phyloP scores from a whole-genome alignment of 2,329 filamentous ascomycete genomes.

The Exophiala sideris region DNA sequence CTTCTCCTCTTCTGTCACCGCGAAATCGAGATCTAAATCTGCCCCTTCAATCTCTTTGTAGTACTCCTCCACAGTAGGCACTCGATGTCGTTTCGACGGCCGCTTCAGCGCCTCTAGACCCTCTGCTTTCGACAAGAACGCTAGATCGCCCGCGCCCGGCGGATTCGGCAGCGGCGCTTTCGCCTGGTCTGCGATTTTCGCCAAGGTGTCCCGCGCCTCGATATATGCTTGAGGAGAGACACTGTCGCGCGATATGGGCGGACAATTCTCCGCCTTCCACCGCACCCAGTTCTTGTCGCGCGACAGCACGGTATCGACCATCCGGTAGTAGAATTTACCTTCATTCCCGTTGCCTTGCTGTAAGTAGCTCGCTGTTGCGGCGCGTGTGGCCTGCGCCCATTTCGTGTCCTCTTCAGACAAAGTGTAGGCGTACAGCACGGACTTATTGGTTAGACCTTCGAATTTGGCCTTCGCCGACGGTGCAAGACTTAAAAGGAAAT shows the following conservation, averaged over 20 bases:
- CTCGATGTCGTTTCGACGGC: conserved; percentile 59
- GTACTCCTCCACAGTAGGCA: conserved; percentile 69
- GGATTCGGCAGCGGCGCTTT: conserved; percentile 62
- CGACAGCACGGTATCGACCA: conserved; percentile 93
- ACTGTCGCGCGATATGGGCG: conserved; percentile 73
- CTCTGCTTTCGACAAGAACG: conserved; percentile 70
- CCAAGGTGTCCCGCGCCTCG: conserved; percentile 63
- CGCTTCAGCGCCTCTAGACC: conserved; percentile 69
- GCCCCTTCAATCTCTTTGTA: conserved; percentile 71
- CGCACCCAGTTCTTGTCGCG: conserved; percentile 98
- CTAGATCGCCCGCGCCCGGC: conserved; percentile 70
- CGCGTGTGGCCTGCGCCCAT: conserved; percentile 79
- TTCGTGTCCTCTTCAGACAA: conserved; percentile 80
- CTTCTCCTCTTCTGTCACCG: conserved; percentile 61
- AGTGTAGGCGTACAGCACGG: conserved; percentile 75
- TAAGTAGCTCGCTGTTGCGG: conserved; percentile 76
- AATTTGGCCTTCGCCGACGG: conserved; percentile 77
- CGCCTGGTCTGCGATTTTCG: conserved; percentile 66
- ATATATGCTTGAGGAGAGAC: conserved; percentile 67
- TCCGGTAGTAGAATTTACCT: conserved; percentile 90
- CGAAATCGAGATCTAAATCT: conserved; percentile 83
- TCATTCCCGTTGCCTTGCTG: conserved; percentile 61
- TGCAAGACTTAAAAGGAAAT: conserved; percentile 90
- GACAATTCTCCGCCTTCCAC: conserved; percentile 95
- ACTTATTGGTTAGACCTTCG: conserved; percentile 72